Percentiles rank a stretch among this genome's conserved stretches.
Conservation (phyloP, 495 filamentous ascomycete genomes). For the Hypoxylon lienhwacheense region DNA sequence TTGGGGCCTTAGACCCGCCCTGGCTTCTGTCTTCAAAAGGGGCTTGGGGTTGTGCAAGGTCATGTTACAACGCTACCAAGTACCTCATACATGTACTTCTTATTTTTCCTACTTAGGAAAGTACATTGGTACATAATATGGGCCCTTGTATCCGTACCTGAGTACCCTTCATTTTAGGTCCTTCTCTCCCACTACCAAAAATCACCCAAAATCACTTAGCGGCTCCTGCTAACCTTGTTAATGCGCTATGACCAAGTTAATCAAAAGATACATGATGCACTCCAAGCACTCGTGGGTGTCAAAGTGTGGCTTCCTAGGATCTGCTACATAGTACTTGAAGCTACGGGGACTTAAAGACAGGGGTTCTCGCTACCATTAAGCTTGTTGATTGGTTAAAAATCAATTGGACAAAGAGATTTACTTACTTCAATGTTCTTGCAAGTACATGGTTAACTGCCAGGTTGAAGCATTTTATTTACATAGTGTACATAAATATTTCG, state of each 20-base stretch:
- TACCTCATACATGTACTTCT: constrained; percentile 5
- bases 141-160: too few relatives aligned
- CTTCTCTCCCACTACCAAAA: neutral
- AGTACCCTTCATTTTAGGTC: constrained; percentile 14
- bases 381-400: constrained; percentile 21
- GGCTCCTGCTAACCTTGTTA: constrained; percentile 6
- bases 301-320: constrained; percentile 24
- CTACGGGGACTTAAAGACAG: constrained; percentile 19
- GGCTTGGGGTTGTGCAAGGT: constrained; percentile 26
- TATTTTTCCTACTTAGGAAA: too few relatives aligned
- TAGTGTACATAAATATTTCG: neutral
- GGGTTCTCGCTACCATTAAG: constrained; percentile 11
- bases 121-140: too few relatives aligned
- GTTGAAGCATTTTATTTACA: constrained; percentile 21
- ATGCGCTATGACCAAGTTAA: constrained; percentile 8
- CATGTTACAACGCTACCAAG: neutral
- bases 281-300: constrained; percentile 21
- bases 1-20: constrained; percentile 28
- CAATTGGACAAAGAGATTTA: constrained; percentile 34
- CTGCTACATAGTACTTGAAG: constrained; percentile 25
- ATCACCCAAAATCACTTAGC: constrained; percentile 8
- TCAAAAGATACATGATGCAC: constrained; percentile 22
- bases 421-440: too few relatives aligned
- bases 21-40: constrained; percentile 27
- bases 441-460: constrained; percentile 25